Evolutionary conservation across 805 yeast species (phyloP), one percentile per base, ranked within the genome.

Genomic region (Yamadazyma kitorensis): DNA sequence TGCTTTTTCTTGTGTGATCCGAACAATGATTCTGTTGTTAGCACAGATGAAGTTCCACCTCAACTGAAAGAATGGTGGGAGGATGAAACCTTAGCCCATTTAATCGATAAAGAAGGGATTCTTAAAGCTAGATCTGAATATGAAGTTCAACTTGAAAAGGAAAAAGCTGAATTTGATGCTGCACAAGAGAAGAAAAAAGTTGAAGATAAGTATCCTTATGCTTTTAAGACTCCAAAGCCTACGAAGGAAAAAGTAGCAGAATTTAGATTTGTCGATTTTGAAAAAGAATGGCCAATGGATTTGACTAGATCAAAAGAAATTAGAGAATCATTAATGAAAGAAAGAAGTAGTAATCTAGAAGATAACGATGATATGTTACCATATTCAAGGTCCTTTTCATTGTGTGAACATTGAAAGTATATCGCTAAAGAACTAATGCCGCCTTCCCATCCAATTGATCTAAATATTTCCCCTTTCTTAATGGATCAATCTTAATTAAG

Each of bases 401-500:
- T 60, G 15, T 62, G 68, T 41, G 68, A 61, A 32, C 67, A 63
- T 38, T 60, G 44, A 17, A n/a, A n/a, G n/a, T n/a, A n/a, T n/a
- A n/a, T n/a, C n/a, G n/a, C n/a, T n/a, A n/a, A n/a, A n/a, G n/a
- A n/a, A n/a, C n/a, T n/a, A n/a, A n/a, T n/a, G n/a, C n/a, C n/a
- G n/a, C n/a, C n/a, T n/a, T n/a, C n/a, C n/a, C n/a, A n/a, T 37
- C 24, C 19, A 59, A 25, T 40, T 61, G 64, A 36, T 76, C 76
- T 24, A 60, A 32, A 44, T 85, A 86, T 44, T 84, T 68, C 22
- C 78, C 76, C 44, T 57, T 62, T 41, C 94, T 65, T 52, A 80
- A 60, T 1, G 91, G 86, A 57, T 86, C 95, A 5, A 72, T 59
- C 17, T 66, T 58, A 5, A 70, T 59, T 38, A 85, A 61, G 30